phyloP scores from a whole-genome alignment of 352 stramenopile species.

The Pythium folliculosum region DNA sequence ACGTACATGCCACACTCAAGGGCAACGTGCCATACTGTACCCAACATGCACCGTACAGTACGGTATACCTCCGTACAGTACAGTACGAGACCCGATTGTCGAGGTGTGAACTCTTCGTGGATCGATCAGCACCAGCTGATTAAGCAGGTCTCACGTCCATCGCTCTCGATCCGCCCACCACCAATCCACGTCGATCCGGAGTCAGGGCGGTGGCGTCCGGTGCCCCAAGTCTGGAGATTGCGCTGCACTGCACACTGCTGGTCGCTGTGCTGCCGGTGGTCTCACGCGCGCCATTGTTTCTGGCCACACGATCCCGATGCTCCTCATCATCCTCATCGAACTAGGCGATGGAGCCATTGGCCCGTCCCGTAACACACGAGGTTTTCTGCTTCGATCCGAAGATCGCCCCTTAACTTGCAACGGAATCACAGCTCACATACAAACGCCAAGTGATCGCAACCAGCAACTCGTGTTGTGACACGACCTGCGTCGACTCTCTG shows the following conservation, averaged over 20 bases:
- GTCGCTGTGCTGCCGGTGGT: neutral
- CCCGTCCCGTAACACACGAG: slow-evolving; percentile 12
- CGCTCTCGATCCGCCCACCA: too few relatives aligned
- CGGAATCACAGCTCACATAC: slow-evolving; percentile 3
- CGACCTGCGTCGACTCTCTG: slow-evolving; percentile 18
- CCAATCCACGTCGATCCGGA: neutral
- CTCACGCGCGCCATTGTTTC: neutral
- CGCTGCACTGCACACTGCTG: neutral
- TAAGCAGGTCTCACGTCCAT: too few relatives aligned
- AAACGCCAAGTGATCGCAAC: slow-evolving; percentile 14
- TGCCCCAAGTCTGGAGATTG: neutral
- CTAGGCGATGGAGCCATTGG: slow-evolving; percentile 23
- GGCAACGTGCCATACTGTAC: too few relatives aligned
- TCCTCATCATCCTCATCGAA: neutral
- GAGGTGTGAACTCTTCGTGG: too few relatives aligned
- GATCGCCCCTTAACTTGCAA: slow-evolving; percentile 17
- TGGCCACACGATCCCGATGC: neutral
- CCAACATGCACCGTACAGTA: too few relatives aligned
- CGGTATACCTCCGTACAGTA: too few relatives aligned
- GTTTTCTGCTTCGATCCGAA: slow-evolving; percentile 27
- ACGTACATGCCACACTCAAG: too few relatives aligned
- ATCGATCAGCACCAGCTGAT: too few relatives aligned
- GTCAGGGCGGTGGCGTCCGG: neutral
- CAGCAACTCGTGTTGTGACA: slow-evolving; percentile 26
- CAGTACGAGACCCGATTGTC: too few relatives aligned